Base-by-base conservation (phyloP, 331 rosid genomes). In the Quercus lobata region DNA sequence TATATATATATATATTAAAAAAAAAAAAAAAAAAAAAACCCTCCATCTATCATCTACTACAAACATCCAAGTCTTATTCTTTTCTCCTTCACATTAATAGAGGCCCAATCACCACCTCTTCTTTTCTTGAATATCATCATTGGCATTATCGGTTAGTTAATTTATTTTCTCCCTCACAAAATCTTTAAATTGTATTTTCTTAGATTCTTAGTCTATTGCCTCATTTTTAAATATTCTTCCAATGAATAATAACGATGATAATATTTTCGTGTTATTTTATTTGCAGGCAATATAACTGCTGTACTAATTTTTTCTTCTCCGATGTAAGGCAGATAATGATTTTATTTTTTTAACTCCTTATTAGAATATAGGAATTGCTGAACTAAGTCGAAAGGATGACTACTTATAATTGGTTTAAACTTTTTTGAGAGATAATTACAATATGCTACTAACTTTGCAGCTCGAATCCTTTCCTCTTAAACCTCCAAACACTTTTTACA, bases 251-350 rank as follows among this genome's bases (percentile, higher is more conserved):
- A 10, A 49, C 1, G 17, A 12, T 12, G 54, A 49, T 10, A 1
- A 3, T 49, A 49, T 49, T 49, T 49, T 49, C 17, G 18, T 32
- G 25, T 54, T 46, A 29, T 1, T 25, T 56, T 10, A 30, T 41
- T 24, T 84, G 79, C 86, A 89, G 93, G 93, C 56, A 87, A 80
- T 76, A 77, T 83, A 29, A 66, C 87, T 57, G 87, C 91, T 2
- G 53, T 87, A 27, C 75, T 87, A 78, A 85, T 85, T 46, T 90
- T 87, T 65, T 75, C 89, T 52, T 81, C 88, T 73, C 93, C 91
- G 25, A 81, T 85, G 90, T 90, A 78, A 55, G 91, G 71, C 54
- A 49, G 17, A 10, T 10, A 12, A 12, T 49, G 54, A 49, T 2
- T 46, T 49, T 10, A 10, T 49, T 49, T 49, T 46, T 14, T 14